A percentile compares a stretch with the other conserved stretches of the same genome.
These are phyloP conservation scores for Ligustrum vulgare DNA, from an alignment of 257 asterid species.

Conservation along the genomic window DNA sequence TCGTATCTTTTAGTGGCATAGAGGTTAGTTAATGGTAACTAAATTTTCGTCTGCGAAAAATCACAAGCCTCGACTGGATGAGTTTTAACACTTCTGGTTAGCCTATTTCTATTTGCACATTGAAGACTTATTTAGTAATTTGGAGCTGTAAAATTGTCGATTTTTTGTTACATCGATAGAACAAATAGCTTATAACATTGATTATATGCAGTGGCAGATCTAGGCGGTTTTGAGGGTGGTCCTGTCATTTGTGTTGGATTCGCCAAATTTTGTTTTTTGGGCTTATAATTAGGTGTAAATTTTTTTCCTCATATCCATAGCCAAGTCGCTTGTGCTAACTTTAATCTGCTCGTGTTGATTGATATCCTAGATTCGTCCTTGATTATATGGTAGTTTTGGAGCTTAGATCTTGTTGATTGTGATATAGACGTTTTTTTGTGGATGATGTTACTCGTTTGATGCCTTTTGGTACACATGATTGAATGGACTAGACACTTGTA, in stretches of 20 bases:
- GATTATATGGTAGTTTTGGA: background rate
- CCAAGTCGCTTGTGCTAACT: too few species aligned
- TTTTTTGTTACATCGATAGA: background rate
- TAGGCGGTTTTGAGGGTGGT: too few species aligned
- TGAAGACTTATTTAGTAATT: background rate
- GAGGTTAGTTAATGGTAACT: background rate
- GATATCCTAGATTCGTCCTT: too few species aligned
- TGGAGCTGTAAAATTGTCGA: background rate
- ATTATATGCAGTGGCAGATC: too few species aligned
- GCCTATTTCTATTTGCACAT: background rate
- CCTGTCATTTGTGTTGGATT: too few species aligned
- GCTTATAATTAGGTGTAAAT: too few species aligned
- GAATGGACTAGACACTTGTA: background rate
- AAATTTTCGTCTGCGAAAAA: background rate
- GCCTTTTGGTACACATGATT: background rate
- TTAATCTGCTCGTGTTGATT: too few species aligned
- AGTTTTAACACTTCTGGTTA: background rate
- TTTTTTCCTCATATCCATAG: too few species aligned
- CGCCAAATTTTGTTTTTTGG: too few species aligned
- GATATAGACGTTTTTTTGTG: background rate
- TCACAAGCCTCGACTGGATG: background rate
- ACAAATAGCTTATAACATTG: background rate
- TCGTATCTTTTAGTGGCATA: background rate
- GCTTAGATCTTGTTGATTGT: background rate
- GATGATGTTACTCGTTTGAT: background rate